Evolutionary conservation across 2,329 filamentous ascomycete species (phyloP), one percentile per base, ranked within the genome.

Genomic region (Drechslerella coelobrocha): DNA sequence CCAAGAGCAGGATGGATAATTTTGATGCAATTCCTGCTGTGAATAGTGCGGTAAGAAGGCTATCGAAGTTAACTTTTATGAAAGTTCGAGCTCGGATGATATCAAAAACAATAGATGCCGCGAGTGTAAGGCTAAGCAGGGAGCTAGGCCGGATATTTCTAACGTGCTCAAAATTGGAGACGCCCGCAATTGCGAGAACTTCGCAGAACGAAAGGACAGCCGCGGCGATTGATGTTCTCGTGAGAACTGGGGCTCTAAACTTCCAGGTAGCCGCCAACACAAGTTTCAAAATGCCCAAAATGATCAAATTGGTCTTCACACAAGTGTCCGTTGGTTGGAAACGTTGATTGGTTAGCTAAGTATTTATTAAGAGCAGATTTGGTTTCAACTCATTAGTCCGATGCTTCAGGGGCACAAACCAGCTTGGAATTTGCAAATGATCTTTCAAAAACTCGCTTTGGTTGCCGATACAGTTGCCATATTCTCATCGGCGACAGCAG

Each of bases 111-210:
- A 72, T 65, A 8, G 68, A 72, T 27, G 54, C 17, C 5, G 39
- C 37, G 26, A 72, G 21, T 2, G 51, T 61, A 31, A 72, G 52
- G 14, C 55, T 56, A 4, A 72, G 41, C 14, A 72, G 19, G 12
- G 68, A 56, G 12, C 68, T 72, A 9, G 68, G 68, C 24, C 68
- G 61, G 24, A 72, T 72, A 31, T 72, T 72, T 31, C 61, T 21
- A 34, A 72, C 41, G 26, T 72, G 68, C n/a, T 72, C 68, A 23
- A 54, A 60, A 14, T 54, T 55, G 6, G 61, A 65, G 24, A 72
- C 39, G 4, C 57, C 39, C 24, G 48, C 60, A n/a, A 66, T 61
- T 2, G 68, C 68, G 9, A 72, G 26, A 31, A 66, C 55, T 17
- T 66, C 68, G 21, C 68, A 71, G 27, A 72, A 72, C 2, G 61